Conservation (phyloP, 2,329 filamentous ascomycete species). For the Colletotrichum melonis region DNA sequence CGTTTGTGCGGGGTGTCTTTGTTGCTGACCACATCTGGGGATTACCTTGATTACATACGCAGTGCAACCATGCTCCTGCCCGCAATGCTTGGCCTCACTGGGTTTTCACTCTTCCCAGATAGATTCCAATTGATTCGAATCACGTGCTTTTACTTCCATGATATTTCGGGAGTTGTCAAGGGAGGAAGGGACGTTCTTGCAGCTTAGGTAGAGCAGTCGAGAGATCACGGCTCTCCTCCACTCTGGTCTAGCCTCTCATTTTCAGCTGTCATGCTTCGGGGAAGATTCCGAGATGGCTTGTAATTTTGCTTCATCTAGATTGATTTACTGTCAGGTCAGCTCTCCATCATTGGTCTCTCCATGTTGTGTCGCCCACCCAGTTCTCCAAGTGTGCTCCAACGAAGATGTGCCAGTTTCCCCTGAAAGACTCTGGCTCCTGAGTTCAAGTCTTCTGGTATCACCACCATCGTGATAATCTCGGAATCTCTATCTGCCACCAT, state of each 20-base stretch:
- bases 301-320: background rate
- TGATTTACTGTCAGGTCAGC: background rate
- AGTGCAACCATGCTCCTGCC: background rate
- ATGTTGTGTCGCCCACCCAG: background rate
- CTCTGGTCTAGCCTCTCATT: background rate
- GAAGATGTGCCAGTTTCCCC: background rate
- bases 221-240: background rate
- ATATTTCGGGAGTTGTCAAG: background rate
- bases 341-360: background rate
- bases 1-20: slow-evolving; percentile 1
- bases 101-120: background rate
- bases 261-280: background rate
- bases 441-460: background rate
- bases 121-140: background rate
- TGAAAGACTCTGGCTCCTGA: background rate
- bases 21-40: background rate
- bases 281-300: background rate
- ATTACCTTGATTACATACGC: background rate
- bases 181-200: background rate
- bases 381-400: background rate
- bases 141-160: background rate
- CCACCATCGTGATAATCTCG: background rate
- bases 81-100: background rate
- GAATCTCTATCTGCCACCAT: background rate
- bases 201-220: background rate